Evolutionary conservation across 768 basidiomycete species (phyloP).

Genomic region (Tricholoma sp.): DNA sequence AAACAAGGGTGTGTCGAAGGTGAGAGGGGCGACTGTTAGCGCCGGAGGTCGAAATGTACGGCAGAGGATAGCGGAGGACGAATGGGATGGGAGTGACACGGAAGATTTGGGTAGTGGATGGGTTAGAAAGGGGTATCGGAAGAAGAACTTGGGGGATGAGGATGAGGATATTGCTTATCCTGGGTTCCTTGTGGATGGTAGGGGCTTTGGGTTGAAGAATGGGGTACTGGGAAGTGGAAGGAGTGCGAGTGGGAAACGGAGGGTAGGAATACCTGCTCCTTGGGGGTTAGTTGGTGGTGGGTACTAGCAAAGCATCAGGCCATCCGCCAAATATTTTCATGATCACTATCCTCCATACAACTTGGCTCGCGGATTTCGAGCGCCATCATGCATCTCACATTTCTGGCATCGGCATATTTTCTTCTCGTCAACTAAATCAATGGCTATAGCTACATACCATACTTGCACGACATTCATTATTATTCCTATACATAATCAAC

Average conservation of each 20-base stretch:
- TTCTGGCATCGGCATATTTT: background rate
- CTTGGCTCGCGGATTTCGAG: background rate
- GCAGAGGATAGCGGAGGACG: conserved; percentile 15
- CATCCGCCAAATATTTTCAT: background rate
- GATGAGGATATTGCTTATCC: conserved; percentile 26
- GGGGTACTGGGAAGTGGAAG: conserved; percentile 18
- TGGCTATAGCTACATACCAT: background rate
- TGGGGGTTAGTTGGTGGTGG: conserved; percentile 12
- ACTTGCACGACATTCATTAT: background rate
- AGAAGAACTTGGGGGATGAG: conserved; percentile 13
- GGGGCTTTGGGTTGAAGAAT: conserved; percentile 5
- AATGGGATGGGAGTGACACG: conserved; percentile 21
- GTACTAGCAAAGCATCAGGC: conserved; percentile 3
- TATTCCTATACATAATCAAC: background rate
- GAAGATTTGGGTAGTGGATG: conserved; percentile 25
- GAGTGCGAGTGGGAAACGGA: conserved; percentile 16
- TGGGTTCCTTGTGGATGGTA: conserved; percentile 14
- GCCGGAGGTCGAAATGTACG: conserved; percentile 7
- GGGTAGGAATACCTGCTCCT: conserved; percentile 16
- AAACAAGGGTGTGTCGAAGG: conserved; percentile 4
- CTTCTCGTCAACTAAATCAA: background rate
- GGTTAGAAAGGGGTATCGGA: conserved; percentile 15
- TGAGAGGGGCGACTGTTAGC: conserved; percentile 12
- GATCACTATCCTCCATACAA: background rate
- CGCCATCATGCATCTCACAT: background rate